Conservation (phyloP, 179 eudicot species). For the Nepenthes alata region DNA sequence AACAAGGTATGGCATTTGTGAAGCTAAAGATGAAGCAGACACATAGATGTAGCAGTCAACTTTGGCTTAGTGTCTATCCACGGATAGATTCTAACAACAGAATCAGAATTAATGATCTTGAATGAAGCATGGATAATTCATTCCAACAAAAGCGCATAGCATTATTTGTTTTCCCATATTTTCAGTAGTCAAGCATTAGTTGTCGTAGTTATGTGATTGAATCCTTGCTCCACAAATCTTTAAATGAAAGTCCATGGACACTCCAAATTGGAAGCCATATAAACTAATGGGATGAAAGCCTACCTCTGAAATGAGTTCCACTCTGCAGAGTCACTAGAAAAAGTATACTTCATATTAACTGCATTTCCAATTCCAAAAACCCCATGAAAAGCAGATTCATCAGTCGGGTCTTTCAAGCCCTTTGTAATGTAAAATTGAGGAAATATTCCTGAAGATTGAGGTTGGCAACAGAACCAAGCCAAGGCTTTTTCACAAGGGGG, state of each 20-base stretch:
- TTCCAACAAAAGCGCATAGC: too few relatives aligned
- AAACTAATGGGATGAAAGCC: slow-evolving; percentile 2
- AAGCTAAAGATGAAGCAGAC: too few relatives aligned
- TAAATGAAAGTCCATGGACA: background rate
- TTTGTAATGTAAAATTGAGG: slow-evolving; percentile 73
- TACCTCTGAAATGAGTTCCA: slow-evolving; percentile 46
- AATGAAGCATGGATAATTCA: too few relatives aligned
- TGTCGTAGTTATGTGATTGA: too few relatives aligned
- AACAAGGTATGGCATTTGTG: too few relatives aligned
- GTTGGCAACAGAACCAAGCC: slow-evolving; percentile 69
- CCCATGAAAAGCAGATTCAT: slow-evolving; percentile 32
- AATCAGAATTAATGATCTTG: too few relatives aligned
- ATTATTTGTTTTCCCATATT: too few relatives aligned
- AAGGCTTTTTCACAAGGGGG: slow-evolving; percentile 75
- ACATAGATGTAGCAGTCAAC: too few relatives aligned
- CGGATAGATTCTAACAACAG: too few relatives aligned
- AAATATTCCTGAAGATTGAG: slow-evolving; percentile 46
- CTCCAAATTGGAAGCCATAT: background rate
- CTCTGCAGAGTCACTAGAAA: slow-evolving; percentile 20
- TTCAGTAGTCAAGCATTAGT: too few relatives aligned
- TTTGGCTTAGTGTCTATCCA: too few relatives aligned
- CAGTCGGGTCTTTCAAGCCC: slow-evolving; percentile 26
- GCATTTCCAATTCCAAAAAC: slow-evolving; percentile 83
- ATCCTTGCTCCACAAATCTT: too few relatives aligned
- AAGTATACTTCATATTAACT: slow-evolving; percentile 28